A percentile compares a stretch with the other conserved stretches of the same genome.
Evolutionary conservation across 192 early-diverging fungal genomes (phyloP).

Genomic region (Coemansia sp.): DNA sequence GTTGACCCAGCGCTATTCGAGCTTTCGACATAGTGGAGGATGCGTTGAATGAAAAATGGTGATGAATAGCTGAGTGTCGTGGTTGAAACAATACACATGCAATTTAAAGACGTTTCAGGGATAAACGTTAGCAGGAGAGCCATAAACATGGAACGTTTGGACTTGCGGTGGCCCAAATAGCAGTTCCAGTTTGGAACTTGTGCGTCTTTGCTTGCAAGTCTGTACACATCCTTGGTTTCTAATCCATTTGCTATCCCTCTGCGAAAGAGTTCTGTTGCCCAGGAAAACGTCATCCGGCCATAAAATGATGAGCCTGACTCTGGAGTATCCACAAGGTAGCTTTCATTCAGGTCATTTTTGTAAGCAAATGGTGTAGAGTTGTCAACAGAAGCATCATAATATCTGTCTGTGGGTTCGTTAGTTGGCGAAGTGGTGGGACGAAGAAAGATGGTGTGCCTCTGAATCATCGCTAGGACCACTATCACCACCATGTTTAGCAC

Average conservation of each 20-base stretch:
- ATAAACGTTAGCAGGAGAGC: slow-evolving; percentile 44
- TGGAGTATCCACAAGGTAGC: slow-evolving; percentile 26
- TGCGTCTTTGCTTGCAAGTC: slow-evolving; percentile 54
- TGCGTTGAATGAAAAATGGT: slow-evolving; percentile 63
- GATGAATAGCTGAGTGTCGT: slow-evolving; percentile 49
- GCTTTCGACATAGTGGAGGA: slow-evolving; percentile 58
- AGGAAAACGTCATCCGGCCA: slow-evolving; percentile 54
- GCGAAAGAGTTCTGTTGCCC: slow-evolving; percentile 63
- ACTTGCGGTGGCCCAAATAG: slow-evolving; percentile 25
- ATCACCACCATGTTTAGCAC: not conserved
- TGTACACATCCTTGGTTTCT: slow-evolving; percentile 61
- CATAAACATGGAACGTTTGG: slow-evolving; percentile 27
- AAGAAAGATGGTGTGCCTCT: slow-evolving; percentile 26
- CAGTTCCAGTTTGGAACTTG: slow-evolving; percentile 39
- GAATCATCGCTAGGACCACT: slow-evolving; percentile 9
- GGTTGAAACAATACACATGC: not conserved
- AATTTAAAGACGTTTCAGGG: slow-evolving; percentile 25
- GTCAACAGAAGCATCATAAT: not conserved
- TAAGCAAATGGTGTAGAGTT: slow-evolving; percentile 28
- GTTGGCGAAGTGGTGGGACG: slow-evolving; percentile 7
- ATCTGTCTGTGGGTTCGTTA: not conserved
- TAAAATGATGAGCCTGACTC: slow-evolving; percentile 33
- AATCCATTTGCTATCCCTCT: slow-evolving; percentile 58
- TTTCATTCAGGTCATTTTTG: slow-evolving; percentile 4
- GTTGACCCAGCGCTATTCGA: not conserved